phyloP scores from a whole-genome alignment of 108 stramenopile species.

The Nitzschia putrida region DNA sequence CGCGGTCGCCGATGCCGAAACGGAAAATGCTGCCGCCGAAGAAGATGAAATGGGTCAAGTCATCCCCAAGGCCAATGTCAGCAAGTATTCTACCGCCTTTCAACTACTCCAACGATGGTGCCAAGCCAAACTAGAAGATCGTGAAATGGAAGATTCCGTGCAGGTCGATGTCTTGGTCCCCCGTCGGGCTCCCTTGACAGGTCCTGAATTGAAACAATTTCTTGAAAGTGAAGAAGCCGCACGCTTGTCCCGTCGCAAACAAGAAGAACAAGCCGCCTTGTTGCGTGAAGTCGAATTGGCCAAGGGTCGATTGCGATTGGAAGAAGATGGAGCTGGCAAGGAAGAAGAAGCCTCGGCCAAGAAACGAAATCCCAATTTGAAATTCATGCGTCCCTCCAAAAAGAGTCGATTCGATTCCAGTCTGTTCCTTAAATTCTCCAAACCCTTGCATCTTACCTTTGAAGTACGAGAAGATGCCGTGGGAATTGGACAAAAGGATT shows the following conservation, averaged over 20 bases:
- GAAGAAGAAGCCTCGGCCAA: not conserved
- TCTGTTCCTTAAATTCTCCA: constrained; percentile 88
- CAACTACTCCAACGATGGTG: constrained; percentile 82
- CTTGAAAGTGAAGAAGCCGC: constrained; percentile 73
- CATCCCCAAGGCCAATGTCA: constrained; percentile 35
- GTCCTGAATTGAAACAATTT: constrained; percentile 68
- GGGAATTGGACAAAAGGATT: constrained; percentile 83
- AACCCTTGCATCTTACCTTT: constrained; percentile 87
- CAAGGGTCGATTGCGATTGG: constrained; percentile 72
- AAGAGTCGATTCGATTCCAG: constrained; percentile 85
- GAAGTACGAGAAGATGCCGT: constrained; percentile 81
- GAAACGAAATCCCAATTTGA: constrained; percentile 18
- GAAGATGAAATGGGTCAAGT: constrained; percentile 42
- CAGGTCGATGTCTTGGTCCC: constrained; percentile 75
- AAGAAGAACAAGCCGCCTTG: constrained; percentile 77
- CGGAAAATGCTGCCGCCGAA: constrained; percentile 26
- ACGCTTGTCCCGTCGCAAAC: constrained; percentile 39
- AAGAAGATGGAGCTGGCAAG: constrained; percentile 51
- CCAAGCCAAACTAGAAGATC: constrained; percentile 66
- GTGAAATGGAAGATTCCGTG: constrained; percentile 86
- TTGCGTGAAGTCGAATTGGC: constrained; percentile 83
- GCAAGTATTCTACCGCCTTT: constrained; percentile 65
- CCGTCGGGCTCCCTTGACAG: constrained; percentile 61
- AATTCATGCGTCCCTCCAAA: constrained; percentile 50
- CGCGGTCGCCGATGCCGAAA: constrained; percentile 27